Evolutionary conservation across 2,329 filamentous ascomycete species (phyloP), one percentile per base, ranked within the genome.

Genomic region (Colletotrichum tropicicola): DNA sequence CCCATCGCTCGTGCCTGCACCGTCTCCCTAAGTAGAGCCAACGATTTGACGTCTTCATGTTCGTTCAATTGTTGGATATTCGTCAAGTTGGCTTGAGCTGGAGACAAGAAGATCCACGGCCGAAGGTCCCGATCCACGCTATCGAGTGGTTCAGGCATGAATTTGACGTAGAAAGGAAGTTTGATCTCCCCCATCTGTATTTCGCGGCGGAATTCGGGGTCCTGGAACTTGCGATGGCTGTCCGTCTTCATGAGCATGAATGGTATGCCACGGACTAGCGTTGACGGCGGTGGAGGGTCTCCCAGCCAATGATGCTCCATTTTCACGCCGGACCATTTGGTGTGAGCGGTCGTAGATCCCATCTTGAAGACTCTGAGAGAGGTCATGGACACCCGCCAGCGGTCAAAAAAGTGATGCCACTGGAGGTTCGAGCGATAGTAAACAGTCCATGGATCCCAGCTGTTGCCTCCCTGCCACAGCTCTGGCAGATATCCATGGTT

Each of bases 131-230:
- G 9, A n/a, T n/a, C 9, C 3, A n/a, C 27, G 15, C 27, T 23
- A 1, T 53, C 57, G 21, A 19, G 7, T 10, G 57, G 48, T 27
- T 54, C 28, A 6, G 57, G 57, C 15, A 35, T 35, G 19, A 45
- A 60, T 10, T 35, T 45, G 17, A 60, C 57, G 21, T 60, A 60
- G 9, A 60, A 54, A 12, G 57, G 57, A 6, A 47, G 17, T 10
- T 19, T n/a, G 4, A 60, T 15, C n/a, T 45, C 48, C 19, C n/a
- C 17, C 30, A 60, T 60, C 10, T 15, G 19, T 27, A 47, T 43
- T 2, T 27, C 4, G 3, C 4, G 17, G 10, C 43, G 54, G 27
- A 32, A 57, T 9, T 4, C 10, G 5, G 15, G 15, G 28, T 57
- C 43, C 2, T 39, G 43, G 28, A 57, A 57, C 12, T 19, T 37